Conservation (phyloP, 2,329 filamentous ascomycete genomes). For the Botrytis paeoniae region DNA sequence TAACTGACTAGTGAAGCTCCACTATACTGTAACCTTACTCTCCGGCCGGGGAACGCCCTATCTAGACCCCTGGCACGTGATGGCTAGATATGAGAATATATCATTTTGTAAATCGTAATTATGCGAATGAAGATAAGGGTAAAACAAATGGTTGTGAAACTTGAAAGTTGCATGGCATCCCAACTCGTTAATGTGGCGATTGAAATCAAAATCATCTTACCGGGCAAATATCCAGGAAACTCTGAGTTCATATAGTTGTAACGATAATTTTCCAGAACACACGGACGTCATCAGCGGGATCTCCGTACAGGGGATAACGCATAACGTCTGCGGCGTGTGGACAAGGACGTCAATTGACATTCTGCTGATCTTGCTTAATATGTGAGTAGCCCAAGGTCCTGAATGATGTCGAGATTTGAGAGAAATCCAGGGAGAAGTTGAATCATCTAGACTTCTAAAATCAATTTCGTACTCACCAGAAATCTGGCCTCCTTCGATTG, state of each 20-base stretch:
- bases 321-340: neutral
- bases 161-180: neutral
- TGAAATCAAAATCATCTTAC: neutral
- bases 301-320: conserved; percentile 2
- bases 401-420: neutral
- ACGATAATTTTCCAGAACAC: neutral
- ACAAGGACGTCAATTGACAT: neutral
- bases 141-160: neutral
- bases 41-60: conserved; percentile 10
- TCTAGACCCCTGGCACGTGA: conserved; percentile 18
- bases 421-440: neutral
- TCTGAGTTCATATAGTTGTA: neutral
- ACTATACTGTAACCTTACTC: conserved; percentile 1
- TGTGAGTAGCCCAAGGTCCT: neutral
- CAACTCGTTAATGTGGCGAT: neutral
- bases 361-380: neutral
- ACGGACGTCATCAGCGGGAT: conserved; percentile 3
- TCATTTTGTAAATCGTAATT: conserved; percentile 1
- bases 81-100: conserved; percentile 5
- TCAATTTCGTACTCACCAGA: neutral
- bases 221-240: neutral
- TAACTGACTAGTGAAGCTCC: neutral
- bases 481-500: neutral
- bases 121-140: neutral
- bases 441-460: neutral